These are phyloP conservation scores for Fomitopsis palustris DNA, from an alignment of 1,284 basidiomycete genomes.

Conservation along the genomic window DNA sequence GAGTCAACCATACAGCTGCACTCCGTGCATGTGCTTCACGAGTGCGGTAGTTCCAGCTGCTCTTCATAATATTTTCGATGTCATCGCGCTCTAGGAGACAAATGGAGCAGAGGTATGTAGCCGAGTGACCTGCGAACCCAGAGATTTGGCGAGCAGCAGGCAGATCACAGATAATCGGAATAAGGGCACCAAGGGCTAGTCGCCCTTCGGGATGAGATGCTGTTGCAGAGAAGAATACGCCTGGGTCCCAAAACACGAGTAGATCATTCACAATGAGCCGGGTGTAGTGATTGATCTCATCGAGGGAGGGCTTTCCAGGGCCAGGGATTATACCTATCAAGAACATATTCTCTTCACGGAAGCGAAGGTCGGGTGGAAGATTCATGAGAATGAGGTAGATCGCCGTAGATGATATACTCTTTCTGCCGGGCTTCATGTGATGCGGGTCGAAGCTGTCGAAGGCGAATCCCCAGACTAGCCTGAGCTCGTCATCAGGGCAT, in stretches of 20 bases:
- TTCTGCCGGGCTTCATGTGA: neutral
- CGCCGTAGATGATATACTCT: neutral
- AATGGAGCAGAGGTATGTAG: slow-evolving; percentile 29
- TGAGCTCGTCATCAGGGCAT: neutral
- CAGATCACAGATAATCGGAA: slow-evolving; percentile 32
- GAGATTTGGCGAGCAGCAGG: slow-evolving; percentile 31
- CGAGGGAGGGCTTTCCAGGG: slow-evolving; percentile 32
- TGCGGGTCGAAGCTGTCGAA: neutral
- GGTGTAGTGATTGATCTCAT: slow-evolving; percentile 33
- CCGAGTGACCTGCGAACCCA: slow-evolving; percentile 26
- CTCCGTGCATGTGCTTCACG: slow-evolving; percentile 12
- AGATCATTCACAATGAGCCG: slow-evolving; percentile 33
- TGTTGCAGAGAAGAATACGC: slow-evolving; percentile 28
- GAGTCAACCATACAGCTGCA: slow-evolving; percentile 18
- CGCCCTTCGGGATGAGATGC: slow-evolving; percentile 23
- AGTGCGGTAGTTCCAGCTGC: slow-evolving; percentile 17
- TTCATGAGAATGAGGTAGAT: slow-evolving; percentile 26
- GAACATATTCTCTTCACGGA: slow-evolving; percentile 24
- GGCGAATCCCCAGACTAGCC: neutral
- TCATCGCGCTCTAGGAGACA: slow-evolving; percentile 27
- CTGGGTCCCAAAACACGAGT: slow-evolving; percentile 26
- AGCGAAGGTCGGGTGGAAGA: slow-evolving; percentile 27
- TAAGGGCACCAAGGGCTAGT: slow-evolving; percentile 21
- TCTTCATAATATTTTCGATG: slow-evolving; percentile 22
- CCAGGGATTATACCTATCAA: slow-evolving; percentile 32